A percentile compares a stretch with the other conserved stretches of the same genome.
Evolutionary conservation across 306 rosid species (phyloP).

Genomic region (Rosa multiflora): DNA sequence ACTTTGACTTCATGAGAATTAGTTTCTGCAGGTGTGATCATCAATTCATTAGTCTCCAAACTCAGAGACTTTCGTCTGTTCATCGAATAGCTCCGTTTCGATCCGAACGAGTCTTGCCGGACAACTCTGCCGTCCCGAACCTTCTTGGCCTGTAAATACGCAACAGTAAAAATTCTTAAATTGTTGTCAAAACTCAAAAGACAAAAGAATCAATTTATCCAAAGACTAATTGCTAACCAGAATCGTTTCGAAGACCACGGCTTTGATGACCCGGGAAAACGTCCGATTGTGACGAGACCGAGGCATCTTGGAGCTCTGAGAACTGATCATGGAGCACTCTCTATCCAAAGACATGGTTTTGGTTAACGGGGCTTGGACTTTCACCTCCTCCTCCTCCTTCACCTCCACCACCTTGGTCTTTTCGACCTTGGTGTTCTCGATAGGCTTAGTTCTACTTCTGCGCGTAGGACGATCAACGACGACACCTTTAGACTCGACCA

Average conservation of each 20-base stretch:
- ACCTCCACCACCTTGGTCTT: background rate
- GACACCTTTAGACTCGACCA: slow-evolving; percentile 22
- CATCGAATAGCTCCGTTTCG: slow-evolving; percentile 30
- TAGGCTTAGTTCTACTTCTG: slow-evolving; percentile 28
- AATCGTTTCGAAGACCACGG: slow-evolving; percentile 45
- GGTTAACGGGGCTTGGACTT: slow-evolving; percentile 8
- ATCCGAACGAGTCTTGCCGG: slow-evolving; percentile 37
- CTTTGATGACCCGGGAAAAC: slow-evolving; percentile 46
- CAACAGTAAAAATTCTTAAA: background rate
- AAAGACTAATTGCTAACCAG: slow-evolving; percentile 34
- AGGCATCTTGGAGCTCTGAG: slow-evolving; percentile 9
- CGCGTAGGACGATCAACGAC: slow-evolving; percentile 10
- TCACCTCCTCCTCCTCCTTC: background rate
- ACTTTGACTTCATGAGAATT: background rate
- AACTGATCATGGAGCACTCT: slow-evolving; percentile 15
- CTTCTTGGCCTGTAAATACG: slow-evolving; percentile 38
- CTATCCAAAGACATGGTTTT: slow-evolving; percentile 21
- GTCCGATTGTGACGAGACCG: slow-evolving; percentile 37
- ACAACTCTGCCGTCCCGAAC: slow-evolving; percentile 24
- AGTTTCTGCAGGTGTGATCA: background rate
- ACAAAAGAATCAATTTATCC: background rate
- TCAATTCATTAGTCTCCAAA: slow-evolving; percentile 12
- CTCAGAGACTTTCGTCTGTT: slow-evolving; percentile 16
- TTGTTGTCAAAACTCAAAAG: background rate
- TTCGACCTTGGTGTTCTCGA: slow-evolving; percentile 16